Percentiles rank a stretch among this genome's conserved stretches.
phyloP scores from a whole-genome alignment of 371 early-diverging fungal genomes.

The Dichotomocladium elegans region DNA sequence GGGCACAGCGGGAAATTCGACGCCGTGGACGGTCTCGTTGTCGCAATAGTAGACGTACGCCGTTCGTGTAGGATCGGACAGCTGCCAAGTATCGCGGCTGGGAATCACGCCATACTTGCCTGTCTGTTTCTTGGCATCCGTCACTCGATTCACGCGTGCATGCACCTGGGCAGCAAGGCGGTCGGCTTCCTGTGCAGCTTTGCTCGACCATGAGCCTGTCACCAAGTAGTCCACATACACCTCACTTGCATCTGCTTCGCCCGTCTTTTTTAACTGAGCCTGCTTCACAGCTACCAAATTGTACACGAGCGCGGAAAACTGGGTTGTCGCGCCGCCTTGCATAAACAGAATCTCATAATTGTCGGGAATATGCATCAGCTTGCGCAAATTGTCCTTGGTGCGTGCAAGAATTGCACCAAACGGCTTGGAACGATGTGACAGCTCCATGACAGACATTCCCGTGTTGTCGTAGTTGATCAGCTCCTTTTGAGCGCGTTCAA shows the following conservation, averaged over 20 bases:
- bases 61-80: conserved; percentile 62
- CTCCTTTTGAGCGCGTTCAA: conserved; percentile 78
- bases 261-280: conserved; percentile 35
- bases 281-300: conserved; percentile 78
- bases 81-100: conserved; percentile 52
- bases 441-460: conserved; percentile 91
- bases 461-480: conserved; percentile 76
- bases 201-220: conserved; percentile 91
- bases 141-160: conserved; percentile 61
- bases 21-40: conserved; percentile 97
- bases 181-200: conserved; percentile 84
- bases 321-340: conserved; percentile 94
- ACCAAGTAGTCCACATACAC: conserved; percentile 85
- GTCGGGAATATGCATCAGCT: conserved; percentile 76
- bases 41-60: conserved; percentile 94
- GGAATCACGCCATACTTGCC: conserved; percentile 49
- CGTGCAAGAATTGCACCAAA: conserved; percentile 73
- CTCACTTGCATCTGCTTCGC: conserved; percentile 17
- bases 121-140: conserved; percentile 52
- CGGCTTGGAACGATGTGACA: conserved; percentile 87
- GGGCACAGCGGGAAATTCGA: conserved; percentile 71
- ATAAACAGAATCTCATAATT: conserved; percentile 89
- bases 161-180: conserved; percentile 56
- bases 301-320: conserved; percentile 86
- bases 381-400: conserved; percentile 67